phyloP scores from a whole-genome alignment of 2,329 filamentous ascomycete species.

The Fusarium neocosmosporiellum region DNA sequence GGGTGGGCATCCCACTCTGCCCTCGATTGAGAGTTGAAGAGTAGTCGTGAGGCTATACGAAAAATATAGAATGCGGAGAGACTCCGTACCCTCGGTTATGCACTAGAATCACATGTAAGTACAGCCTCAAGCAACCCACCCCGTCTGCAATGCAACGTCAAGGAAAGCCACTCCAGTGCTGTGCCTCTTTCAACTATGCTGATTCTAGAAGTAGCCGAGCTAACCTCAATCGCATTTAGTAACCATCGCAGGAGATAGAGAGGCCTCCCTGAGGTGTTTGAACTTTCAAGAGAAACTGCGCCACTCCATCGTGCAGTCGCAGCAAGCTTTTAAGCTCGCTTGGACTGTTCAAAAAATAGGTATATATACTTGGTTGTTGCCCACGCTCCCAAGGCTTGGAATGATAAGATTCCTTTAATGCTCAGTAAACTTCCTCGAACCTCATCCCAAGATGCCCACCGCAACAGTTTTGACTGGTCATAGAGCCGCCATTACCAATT shows the following conservation, averaged over 20 bases:
- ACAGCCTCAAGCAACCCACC: neutral
- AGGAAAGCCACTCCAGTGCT: neutral
- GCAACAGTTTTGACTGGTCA: constrained; percentile 25
- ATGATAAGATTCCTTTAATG: neutral
- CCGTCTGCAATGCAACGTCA: neutral
- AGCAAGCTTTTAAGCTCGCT: neutral
- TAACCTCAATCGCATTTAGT: neutral
- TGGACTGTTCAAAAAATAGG: neutral
- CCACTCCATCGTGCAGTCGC: neutral
- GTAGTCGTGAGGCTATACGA: neutral
- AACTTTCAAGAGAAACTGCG: neutral
- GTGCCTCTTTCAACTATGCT: neutral
- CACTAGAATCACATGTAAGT: neutral
- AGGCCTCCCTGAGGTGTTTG: neutral
- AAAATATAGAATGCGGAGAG: neutral
- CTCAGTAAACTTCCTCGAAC: neutral
- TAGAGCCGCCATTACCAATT: constrained; percentile 32
- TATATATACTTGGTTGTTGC: neutral
- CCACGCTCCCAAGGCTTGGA: neutral
- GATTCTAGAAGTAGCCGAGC: neutral
- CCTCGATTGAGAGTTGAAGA: neutral
- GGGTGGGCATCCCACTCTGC: neutral
- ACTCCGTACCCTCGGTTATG: neutral
- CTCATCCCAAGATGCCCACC: constrained; percentile 34
- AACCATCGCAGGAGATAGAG: neutral